Evolutionary conservation across 345 rosid species (phyloP).

Genomic region (Arabis hirsuta): DNA sequence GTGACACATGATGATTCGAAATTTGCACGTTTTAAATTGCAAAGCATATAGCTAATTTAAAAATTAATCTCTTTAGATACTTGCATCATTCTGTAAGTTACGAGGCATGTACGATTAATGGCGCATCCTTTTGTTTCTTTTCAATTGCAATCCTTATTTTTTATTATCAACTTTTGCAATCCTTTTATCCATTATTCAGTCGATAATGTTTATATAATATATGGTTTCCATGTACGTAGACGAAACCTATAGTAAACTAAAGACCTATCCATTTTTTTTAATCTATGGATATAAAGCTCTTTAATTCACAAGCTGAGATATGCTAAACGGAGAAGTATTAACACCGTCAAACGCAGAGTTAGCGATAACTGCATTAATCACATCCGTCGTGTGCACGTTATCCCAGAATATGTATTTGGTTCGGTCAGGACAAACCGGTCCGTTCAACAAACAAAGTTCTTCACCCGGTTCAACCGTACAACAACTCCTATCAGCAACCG

Average conservation of each 20-base stretch:
- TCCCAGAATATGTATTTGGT: conserved; percentile 53
- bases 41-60: not conserved
- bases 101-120: too few species aligned
- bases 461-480: conserved; percentile 34
- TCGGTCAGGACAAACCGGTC: conserved; percentile 49
- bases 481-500: conserved; percentile 42
- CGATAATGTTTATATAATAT: not conserved
- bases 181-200: conserved; percentile 13
- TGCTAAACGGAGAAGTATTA: conserved; percentile 26
- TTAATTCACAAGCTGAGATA: conserved; percentile 33
- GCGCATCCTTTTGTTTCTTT: not conserved
- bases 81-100: conserved; percentile 1
- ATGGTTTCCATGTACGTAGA: conserved; percentile 2
- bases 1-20: not conserved
- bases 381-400: conserved; percentile 55
- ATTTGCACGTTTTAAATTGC: not conserved
- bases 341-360: conserved; percentile 21
- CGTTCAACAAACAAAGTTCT: conserved; percentile 42
- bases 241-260: not conserved
- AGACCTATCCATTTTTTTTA: not conserved
- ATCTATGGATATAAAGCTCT: conserved; percentile 1
- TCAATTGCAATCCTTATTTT: not conserved
- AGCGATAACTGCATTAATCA: conserved; percentile 37
- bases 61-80: not conserved
- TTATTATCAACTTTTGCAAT: conserved; percentile 1